Conservation (phyloP, 768 basidiomycete genomes). For the Phylloporus rhodoxanthus region DNA sequence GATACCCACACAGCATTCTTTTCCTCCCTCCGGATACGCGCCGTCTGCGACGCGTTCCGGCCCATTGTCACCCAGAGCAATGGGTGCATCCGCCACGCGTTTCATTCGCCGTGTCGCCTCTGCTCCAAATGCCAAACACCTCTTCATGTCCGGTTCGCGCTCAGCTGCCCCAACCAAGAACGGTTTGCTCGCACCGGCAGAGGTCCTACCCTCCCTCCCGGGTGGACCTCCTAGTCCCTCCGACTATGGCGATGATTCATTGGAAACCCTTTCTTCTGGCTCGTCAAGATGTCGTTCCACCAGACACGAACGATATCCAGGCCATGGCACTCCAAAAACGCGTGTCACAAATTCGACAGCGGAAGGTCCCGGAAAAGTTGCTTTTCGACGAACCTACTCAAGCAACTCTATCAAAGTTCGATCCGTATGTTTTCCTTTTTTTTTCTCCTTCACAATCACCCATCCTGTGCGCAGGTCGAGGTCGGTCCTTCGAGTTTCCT, state of each 20-base stretch:
- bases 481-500: constrained; percentile 91
- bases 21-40: constrained; percentile 23
- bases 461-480: constrained; percentile 58
- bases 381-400: constrained; percentile 93
- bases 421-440: constrained; percentile 47
- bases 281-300: constrained; percentile 57
- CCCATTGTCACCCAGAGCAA: constrained; percentile 60
- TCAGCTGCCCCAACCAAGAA: constrained; percentile 63
- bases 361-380: constrained; percentile 54
- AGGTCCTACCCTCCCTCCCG: constrained; percentile 52
- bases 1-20: constrained; percentile 39
- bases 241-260: constrained; percentile 60
- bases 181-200: constrained; percentile 69
- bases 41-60: constrained; percentile 37
- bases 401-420: constrained; percentile 95
- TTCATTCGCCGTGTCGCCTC: constrained; percentile 95
- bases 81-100: constrained; percentile 72
- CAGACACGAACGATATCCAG: constrained; percentile 34
- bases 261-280: constrained; percentile 73
- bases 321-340: constrained; percentile 32
- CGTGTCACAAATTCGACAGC: constrained; percentile 40
- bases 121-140: constrained; percentile 91
- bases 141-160: constrained; percentile 63
- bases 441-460: not conserved
- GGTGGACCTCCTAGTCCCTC: constrained; percentile 41